phyloP scores from a whole-genome alignment of 2,329 filamentous ascomycete species.

The Ophiostoma quercus region DNA sequence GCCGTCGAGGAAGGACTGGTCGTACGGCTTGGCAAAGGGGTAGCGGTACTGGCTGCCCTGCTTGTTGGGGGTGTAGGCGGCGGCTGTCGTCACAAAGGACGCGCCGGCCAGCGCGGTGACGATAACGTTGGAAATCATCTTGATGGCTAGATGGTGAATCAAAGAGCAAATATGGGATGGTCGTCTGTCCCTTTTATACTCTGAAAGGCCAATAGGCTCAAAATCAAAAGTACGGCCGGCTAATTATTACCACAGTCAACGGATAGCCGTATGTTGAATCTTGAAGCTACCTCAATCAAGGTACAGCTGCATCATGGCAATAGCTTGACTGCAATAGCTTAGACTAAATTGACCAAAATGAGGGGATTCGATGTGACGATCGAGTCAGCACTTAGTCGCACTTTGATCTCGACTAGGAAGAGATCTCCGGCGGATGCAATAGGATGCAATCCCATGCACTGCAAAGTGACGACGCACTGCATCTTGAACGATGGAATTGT shows the following conservation, averaged over 20 bases:
- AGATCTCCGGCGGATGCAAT: neutral
- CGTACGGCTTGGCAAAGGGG: constrained; percentile 19
- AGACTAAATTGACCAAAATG: neutral
- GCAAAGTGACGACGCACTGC: neutral
- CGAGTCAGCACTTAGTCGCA: neutral
- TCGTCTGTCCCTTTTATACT: no score
- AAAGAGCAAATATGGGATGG: no score
- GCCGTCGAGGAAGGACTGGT: constrained; percentile 24
- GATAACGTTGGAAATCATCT: constrained; percentile 14
- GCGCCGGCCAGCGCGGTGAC: constrained; percentile 9
- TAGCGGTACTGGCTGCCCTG: constrained; percentile 23
- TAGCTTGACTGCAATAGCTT: no score
- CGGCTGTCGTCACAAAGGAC: neutral
- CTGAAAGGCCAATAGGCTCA: no score
- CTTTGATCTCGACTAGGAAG: neutral
- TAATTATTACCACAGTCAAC: neutral
- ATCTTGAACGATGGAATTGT: neutral
- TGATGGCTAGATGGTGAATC: neutral
- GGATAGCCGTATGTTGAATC: neutral
- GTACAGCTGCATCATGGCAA: neutral
- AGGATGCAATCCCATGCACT: neutral
- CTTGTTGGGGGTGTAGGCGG: constrained; percentile 23
- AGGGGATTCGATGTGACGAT: neutral
- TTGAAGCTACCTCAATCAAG: neutral
- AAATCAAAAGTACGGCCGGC: neutral